A percentile compares a stretch with the other conserved stretches of the same genome.
Evolutionary conservation across 768 basidiomycete species (phyloP).

Genomic region (Serpula lacrymans): DNA sequence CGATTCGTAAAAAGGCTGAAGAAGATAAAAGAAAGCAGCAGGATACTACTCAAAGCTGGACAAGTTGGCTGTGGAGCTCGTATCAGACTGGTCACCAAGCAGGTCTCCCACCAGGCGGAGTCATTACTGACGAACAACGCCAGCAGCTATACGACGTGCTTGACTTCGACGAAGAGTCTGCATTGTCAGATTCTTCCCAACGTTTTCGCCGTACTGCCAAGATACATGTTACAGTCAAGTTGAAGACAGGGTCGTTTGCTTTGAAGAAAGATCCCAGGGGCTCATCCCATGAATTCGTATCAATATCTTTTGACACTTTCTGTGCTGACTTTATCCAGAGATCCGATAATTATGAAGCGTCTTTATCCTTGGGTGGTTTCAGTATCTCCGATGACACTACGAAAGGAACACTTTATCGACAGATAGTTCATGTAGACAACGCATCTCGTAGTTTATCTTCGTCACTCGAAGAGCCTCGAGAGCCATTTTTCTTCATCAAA

Average conservation of each 20-base stretch:
- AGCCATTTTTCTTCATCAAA: conserved; percentile 84
- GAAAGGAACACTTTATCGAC: conserved; percentile 70
- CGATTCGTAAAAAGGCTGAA: conserved; percentile 58
- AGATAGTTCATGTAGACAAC: conserved; percentile 85
- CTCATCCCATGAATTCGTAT: conserved; percentile 66
- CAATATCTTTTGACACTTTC: conserved; percentile 84
- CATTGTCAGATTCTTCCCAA: conserved; percentile 66
- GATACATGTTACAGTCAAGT: conserved; percentile 66
- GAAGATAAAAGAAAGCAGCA: conserved; percentile 62
- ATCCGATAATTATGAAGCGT: conserved; percentile 82
- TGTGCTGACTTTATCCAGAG: conserved; percentile 81
- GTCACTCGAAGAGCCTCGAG: conserved; percentile 27
- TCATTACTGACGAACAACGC: conserved; percentile 88
- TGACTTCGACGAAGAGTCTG: conserved; percentile 87
- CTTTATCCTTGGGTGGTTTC: conserved; percentile 81
- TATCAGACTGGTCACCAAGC: conserved; percentile 32
- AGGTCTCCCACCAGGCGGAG: conserved; percentile 52
- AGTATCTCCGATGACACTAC: conserved; percentile 92
- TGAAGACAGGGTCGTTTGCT: conserved; percentile 86
- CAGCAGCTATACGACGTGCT: conserved; percentile 86
- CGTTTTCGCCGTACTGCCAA: conserved; percentile 78
- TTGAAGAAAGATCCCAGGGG: conserved; percentile 74
- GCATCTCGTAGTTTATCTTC: conserved; percentile 32
- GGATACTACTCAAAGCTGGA: conserved; percentile 53
- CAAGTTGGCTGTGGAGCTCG: conserved; percentile 84